Conservation (phyloP, 2,329 filamentous ascomycete species). For the Camillea tinctor region DNA sequence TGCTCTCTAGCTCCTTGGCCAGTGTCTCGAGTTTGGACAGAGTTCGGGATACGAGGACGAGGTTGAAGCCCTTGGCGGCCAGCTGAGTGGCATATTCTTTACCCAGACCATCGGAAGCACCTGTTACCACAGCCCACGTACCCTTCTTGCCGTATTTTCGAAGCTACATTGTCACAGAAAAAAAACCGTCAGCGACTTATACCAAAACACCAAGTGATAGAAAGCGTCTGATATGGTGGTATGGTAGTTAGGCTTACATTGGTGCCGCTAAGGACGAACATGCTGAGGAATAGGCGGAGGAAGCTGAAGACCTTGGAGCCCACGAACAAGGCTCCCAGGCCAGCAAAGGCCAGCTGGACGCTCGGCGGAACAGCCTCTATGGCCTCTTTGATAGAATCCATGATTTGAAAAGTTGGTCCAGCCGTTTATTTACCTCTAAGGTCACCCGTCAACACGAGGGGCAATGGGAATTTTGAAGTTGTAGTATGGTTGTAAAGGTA, state of each 20-base stretch:
- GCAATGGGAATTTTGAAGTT: not conserved
- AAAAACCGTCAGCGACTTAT: constrained; percentile 18
- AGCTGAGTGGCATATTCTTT: constrained; percentile 95
- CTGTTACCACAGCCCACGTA: constrained; percentile 91
- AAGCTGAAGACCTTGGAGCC: constrained; percentile 57
- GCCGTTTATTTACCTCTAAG: not conserved
- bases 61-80: constrained; percentile 87
- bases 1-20: constrained; percentile 69
- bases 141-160: constrained; percentile 87
- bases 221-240: not conserved
- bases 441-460: not conserved
- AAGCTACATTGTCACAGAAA: constrained; percentile 55
- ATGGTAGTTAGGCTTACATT: constrained; percentile 49
- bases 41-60: constrained; percentile 94
- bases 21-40: constrained; percentile 82
- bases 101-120: constrained; percentile 92
- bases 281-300: constrained; percentile 60
- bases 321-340: constrained; percentile 59
- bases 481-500: not conserved
- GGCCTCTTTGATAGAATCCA: constrained; percentile 35
- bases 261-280: constrained; percentile 66
- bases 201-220: not conserved
- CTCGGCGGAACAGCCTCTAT: constrained; percentile 43
- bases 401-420: constrained; percentile 10
- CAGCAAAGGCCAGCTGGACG: constrained; percentile 47